Percentiles rank a stretch among this genome's conserved stretches.
Evolutionary conservation across 163 green algal species (phyloP).

Genomic region (Prototheca cutis): DNA sequence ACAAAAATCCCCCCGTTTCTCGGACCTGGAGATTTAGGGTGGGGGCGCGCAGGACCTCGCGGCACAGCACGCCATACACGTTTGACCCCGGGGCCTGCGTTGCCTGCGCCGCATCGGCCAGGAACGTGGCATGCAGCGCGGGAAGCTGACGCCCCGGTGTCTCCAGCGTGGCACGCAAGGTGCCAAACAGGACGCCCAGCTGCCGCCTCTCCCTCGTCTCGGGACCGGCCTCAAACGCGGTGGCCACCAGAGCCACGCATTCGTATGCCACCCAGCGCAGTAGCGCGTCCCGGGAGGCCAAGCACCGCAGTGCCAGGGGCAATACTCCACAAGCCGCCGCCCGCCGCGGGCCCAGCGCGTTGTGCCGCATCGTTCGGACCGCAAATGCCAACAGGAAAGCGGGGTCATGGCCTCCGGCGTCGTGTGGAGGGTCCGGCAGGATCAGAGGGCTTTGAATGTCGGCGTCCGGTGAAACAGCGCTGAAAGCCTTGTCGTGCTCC

Average conservation of each 20-base stretch:
- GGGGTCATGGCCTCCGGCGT: constrained; percentile 24
- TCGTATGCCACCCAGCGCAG: constrained; percentile 14
- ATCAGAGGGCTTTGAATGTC: too few relatives aligned
- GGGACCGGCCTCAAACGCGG: neutral
- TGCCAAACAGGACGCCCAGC: constrained; percentile 22
- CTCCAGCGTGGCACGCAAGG: constrained; percentile 14
- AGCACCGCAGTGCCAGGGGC: constrained; percentile 19
- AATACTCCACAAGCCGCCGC: constrained; percentile 17
- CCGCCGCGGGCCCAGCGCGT: constrained; percentile 3
- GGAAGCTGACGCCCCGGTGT: constrained; percentile 28
- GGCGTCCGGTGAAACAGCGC: too few relatives aligned
- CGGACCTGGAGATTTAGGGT: constrained; percentile 14
- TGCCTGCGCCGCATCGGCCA: constrained; percentile 26
- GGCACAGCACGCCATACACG: constrained; percentile 22
- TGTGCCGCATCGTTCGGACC: neutral
- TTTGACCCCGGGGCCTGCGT: constrained; percentile 10
- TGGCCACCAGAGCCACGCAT: constrained; percentile 6
- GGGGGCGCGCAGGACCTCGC: constrained; percentile 12
- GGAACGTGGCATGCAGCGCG: constrained; percentile 19
- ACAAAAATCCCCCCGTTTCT: neutral
- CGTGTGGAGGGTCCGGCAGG: constrained; percentile 6
- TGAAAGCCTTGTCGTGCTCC: too few relatives aligned
- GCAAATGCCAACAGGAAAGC: constrained; percentile 22
- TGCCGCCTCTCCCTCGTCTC: constrained; percentile 10
- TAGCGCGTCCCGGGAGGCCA: constrained; percentile 9